Evolutionary conservation across 495 filamentous ascomycete species (phyloP), one percentile per base, ranked within the genome.

Genomic region (Hypoxylon cercidicola): DNA sequence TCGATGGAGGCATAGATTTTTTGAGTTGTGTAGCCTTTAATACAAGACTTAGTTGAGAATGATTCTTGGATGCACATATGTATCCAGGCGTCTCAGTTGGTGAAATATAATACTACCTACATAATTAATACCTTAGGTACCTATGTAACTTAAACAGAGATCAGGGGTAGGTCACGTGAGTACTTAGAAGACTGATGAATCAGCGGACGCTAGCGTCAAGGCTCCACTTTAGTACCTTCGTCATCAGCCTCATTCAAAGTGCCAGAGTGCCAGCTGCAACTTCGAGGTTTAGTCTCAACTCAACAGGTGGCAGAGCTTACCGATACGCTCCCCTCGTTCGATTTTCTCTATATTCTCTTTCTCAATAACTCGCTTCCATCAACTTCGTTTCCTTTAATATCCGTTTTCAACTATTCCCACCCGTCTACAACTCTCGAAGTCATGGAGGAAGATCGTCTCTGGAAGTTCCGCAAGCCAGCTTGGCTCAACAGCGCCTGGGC

Each of bases 401-500:
- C 23, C 15, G 19, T 5, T 28, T 4, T 45, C 40, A 15, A 10
- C 6, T 50, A 23, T 39, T 45, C 12, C 47, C 32, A 37, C 13
- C 16, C 1, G 12, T 23, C 19, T 18, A 5, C 11, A 11, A n/a
- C 3, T 25, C 16, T 52, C 30, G 47, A 20, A 46, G 64, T 49
- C 16, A 83, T 86, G 85, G 77, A 81, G 73, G 82, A 87, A 73
- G 82, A 90, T 71, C 86, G 88, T 25, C 86, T 93, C 72, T 93
- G 87, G 79, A 90, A 90, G 74, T 92, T 91, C 75, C 78, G 85
- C 68, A 90, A 85, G 83, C 90, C 90, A 10, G 87, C 91, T 78
- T 97, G 93, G 93, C 80, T 97, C 44, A 97, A 95, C 75, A 95
- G 88, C 81, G 85, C 89, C 30, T 88, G 88, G 75, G 87, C 89